phyloP scores from a whole-genome alignment of 768 basidiomycete species.

The Leucosporidium scottii region DNA sequence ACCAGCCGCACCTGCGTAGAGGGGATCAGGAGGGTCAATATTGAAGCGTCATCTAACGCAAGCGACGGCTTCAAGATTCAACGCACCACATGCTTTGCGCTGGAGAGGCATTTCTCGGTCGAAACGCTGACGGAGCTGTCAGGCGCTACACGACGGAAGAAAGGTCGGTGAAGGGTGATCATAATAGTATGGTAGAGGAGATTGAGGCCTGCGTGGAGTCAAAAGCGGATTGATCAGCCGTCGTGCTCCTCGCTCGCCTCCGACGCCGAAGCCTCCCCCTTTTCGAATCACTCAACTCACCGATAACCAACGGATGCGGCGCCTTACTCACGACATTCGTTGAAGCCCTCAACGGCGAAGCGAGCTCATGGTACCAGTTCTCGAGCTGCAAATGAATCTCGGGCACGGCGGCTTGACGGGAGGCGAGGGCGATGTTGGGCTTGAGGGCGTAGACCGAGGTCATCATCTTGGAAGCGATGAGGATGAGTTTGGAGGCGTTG shows the following conservation, averaged over 20 bases:
- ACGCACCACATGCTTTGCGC: constrained; percentile 19
- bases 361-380: constrained; percentile 30
- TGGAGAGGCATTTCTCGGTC: constrained; percentile 28
- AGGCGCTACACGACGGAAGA: constrained; percentile 18
- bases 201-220: constrained; percentile 11
- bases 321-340: constrained; percentile 15
- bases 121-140: constrained; percentile 9
- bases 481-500: constrained; percentile 11
- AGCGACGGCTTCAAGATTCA: too few species aligned
- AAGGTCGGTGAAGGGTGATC: constrained; percentile 26
- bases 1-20: constrained; percentile 2
- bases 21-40: too few species aligned
- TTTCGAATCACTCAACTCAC: neutral
- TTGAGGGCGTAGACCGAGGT: constrained; percentile 17
- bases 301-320: constrained; percentile 19
- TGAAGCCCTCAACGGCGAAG: constrained; percentile 20
- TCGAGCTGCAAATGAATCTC: constrained; percentile 27
- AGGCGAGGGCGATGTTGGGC: constrained; percentile 5
- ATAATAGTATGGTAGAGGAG: constrained; percentile 5
- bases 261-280: neutral
- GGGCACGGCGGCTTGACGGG: constrained; percentile 17
- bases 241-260: too few species aligned
- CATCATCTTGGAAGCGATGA: constrained; percentile 15
- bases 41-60: too few species aligned
- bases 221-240: too few species aligned